phyloP scores from a whole-genome alignment of 768 basidiomycete species.

The Tricholoma hemisulphureum region DNA sequence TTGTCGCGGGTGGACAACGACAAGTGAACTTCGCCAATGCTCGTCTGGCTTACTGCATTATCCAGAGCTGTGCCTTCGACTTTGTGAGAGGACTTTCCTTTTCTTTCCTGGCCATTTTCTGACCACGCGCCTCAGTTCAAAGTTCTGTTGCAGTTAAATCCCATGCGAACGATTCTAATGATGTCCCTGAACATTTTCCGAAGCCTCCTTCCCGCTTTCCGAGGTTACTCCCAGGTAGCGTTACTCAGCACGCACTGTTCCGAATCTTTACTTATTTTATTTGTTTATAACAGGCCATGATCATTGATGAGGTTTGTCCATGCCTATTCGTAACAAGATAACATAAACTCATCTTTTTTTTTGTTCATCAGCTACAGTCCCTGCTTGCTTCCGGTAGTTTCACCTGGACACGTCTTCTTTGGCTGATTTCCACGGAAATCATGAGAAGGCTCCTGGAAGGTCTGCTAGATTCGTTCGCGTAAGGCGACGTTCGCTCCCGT shows the following conservation, averaged over 20 bases:
- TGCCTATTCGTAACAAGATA: conserved; percentile 9
- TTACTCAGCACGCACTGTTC: conserved; percentile 12
- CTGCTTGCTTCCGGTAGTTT: conserved; percentile 70
- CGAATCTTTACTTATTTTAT: conserved; percentile 17
- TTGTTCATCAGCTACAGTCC: conserved; percentile 70
- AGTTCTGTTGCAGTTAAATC: conserved; percentile 54
- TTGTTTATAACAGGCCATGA: conserved; percentile 52
- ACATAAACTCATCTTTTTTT: conserved; percentile 16
- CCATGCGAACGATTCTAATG: conserved; percentile 69
- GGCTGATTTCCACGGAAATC: conserved; percentile 61
- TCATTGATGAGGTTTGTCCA: conserved; percentile 73
- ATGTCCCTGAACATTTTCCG: conserved; percentile 66
- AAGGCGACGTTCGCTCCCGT: conserved; percentile 34
- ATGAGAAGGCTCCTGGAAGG: conserved; percentile 63
- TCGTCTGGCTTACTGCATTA: conserved; percentile 52
- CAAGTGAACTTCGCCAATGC: conserved; percentile 57
- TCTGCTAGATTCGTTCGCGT: conserved; percentile 71
- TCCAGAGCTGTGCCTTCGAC: conserved; percentile 52
- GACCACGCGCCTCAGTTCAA: conserved; percentile 34
- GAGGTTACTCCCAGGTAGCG: conserved; percentile 77
- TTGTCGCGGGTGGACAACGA: conserved; percentile 70
- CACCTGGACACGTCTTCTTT: conserved; percentile 63
- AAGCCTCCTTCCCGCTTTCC: conserved; percentile 77
- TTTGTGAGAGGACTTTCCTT: conserved; percentile 43
- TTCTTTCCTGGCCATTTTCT: conserved; percentile 7